Evolutionary conservation across 2,329 filamentous ascomycete species (phyloP).

Genomic region (Arthrobotrys pseudoclavata): DNA sequence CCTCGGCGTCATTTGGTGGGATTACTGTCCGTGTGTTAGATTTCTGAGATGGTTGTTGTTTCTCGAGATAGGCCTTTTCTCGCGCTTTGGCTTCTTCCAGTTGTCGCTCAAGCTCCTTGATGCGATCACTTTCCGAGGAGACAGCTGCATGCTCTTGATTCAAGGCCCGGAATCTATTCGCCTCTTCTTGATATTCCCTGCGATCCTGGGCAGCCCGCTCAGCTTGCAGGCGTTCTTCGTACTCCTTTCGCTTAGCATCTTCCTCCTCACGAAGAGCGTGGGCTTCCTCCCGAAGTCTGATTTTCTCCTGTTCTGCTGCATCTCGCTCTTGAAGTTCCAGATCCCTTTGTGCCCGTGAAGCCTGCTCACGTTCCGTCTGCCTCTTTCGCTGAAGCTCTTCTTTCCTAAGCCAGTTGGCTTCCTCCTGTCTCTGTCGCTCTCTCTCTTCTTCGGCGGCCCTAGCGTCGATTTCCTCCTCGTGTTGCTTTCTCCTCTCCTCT

Average conservation of each 20-base stretch:
- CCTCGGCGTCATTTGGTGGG: conserved; percentile 39
- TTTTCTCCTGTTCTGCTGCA: conserved; percentile 71
- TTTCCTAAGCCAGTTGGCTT: conserved; percentile 66
- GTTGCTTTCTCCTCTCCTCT: conserved; percentile 76
- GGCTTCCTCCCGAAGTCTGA: conserved; percentile 69
- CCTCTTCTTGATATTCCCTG: conserved; percentile 51
- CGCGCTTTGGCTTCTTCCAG: conserved; percentile 77
- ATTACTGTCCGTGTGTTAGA: conserved; percentile 39
- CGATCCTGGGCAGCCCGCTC: conserved; percentile 54
- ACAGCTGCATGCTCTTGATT: conserved; percentile 44
- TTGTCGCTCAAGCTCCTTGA: conserved; percentile 83
- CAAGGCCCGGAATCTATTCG: not conserved
- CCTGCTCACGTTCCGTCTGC: conserved; percentile 70
- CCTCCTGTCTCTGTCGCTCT: conserved; percentile 68
- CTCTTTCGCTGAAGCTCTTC: conserved; percentile 69
- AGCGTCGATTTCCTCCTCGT: conserved; percentile 73
- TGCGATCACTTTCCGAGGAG: conserved; percentile 68
- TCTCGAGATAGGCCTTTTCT: conserved; percentile 67
- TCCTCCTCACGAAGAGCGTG: conserved; percentile 65
- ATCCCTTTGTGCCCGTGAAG: conserved; percentile 65
- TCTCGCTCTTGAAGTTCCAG: conserved; percentile 68
- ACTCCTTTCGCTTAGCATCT: conserved; percentile 42
- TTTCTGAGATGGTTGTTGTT: conserved; percentile 45
- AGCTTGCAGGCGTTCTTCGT: conserved; percentile 44
- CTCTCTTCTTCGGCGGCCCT: conserved; percentile 70